Base-by-base conservation (phyloP, 1,139 yeast species). In the Yamadazyma diospyri region DNA sequence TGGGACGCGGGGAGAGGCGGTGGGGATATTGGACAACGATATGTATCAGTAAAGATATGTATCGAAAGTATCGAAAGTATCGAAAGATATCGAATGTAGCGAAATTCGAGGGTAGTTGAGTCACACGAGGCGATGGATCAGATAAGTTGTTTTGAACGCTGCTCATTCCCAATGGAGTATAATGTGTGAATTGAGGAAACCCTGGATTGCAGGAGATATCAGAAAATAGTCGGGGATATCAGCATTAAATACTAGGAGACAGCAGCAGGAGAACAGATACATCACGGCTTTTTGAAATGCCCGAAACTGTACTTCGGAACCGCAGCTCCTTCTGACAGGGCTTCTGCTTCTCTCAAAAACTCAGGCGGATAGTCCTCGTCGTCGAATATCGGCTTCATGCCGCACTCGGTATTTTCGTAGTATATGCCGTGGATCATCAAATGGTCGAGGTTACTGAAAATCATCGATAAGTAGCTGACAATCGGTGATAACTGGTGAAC, bases 361-460 rank as follows among this genome's bases (percentile, higher is more conserved):
- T 41, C 48, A 3, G 14, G 27, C 0, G 69, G 68, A 33, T 64
- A 64, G 13, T 53, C 52, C 3, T 32, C 39, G 5, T 37, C 41
- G 37, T 64, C 71, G 39, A 50, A 64, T 3, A 61, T 50, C 4
- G 67, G 59, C 12, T 38, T 41, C 35, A 60, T 45, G 16, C 39
- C 34, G 2, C 34, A 38, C 4, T 28, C 36, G 5, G 35, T 36
- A 19, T 34, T 38, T 33, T 61, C 57, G 43, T 57, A 64, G 38
- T 59, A 59, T 19, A 64, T 55, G 4, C 71, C 70, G 43, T 64
- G 69, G 29, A 64, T 48, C 64, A 62, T 59, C 21, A 64, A 43
- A 29, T 36, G 52, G 18, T 60, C 61, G 36, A 64, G 45, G 11
- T 51, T 44, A 8, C 29, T 35, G 33, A 63, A 59, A 12, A 59